Evolutionary conservation across 768 basidiomycete genomes (phyloP).

Genomic region (Chalciporus sphaerocephalus): DNA sequence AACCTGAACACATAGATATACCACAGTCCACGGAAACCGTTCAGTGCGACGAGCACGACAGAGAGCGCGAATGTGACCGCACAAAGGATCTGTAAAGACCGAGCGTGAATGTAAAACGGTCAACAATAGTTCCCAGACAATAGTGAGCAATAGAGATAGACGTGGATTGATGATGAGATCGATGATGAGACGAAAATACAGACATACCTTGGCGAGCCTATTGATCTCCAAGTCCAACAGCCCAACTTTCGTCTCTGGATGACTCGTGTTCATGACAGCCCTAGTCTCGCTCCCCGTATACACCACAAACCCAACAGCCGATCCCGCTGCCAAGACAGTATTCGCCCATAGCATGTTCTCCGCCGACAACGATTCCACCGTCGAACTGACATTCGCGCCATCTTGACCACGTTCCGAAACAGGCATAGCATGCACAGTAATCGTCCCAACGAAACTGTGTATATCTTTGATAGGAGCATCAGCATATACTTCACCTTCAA

Average conservation of each 20-base stretch:
- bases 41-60: conserved; percentile 86
- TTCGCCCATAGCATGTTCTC: conserved; percentile 98
- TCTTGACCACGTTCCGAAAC: conserved; percentile 31
- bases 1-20: conserved; percentile 96
- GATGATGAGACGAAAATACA: background rate
- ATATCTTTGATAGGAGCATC: conserved; percentile 97
- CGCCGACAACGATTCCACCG: conserved; percentile 82
- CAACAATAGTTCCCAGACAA: background rate
- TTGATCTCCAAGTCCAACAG: conserved; percentile 93
- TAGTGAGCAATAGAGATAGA: too few relatives aligned
- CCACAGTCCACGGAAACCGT: conserved; percentile 94
- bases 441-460: conserved; percentile 89
- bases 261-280: conserved; percentile 98
- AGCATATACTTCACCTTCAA: conserved; percentile 91
- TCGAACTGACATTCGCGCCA: conserved; percentile 30
- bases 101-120: background rate
- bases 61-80: conserved; percentile 91
- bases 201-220: conserved; percentile 80
- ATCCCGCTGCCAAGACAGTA: conserved; percentile 93
- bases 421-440: conserved; percentile 58
- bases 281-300: conserved; percentile 95
- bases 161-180: too few relatives aligned
- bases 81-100: conserved; percentile 71
- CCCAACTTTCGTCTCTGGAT: conserved; percentile 93
- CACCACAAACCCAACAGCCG: conserved; percentile 86